Percentiles rank a stretch among this genome's conserved stretches.
phyloP scores from a whole-genome alignment of 371 early-diverging fungal species.

The Blakeslea trispora region DNA sequence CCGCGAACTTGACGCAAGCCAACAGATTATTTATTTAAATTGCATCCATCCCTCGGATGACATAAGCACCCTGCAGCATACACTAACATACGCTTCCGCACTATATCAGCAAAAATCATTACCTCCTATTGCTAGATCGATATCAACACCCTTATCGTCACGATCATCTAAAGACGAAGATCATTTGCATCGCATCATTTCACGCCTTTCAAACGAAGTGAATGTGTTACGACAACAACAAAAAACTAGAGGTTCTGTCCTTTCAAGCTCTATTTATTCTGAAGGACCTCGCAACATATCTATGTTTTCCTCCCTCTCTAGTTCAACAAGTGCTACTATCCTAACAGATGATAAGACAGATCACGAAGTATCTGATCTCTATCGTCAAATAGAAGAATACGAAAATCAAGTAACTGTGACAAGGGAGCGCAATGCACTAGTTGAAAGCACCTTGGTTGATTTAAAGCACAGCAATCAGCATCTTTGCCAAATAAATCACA shows the following conservation, averaged over 20 bases:
- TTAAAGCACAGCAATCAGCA: background rate
- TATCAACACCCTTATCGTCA: background rate
- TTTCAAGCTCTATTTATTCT: conserved; percentile 1
- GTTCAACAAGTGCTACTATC: conserved; percentile 11
- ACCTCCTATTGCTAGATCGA: background rate
- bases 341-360: conserved; percentile 14
- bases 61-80: background rate
- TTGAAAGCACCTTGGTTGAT: conserved; percentile 14
- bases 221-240: conserved; percentile 6
- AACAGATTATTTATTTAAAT: background rate
- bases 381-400: conserved; percentile 22
- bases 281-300: conserved; percentile 14
- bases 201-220: conserved; percentile 8
- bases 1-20: background rate
- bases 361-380: conserved; percentile 11
- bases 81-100: background rate
- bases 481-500: background rate
- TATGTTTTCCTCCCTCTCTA: conserved; percentile 20
- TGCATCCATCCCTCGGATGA: background rate
- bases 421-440: conserved; percentile 12
- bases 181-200: conserved; percentile 8
- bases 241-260: background rate
- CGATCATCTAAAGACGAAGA: background rate
- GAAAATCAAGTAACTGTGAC: conserved; percentile 24
- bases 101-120: background rate